Evolutionary conservation across 192 early-diverging fungal species (phyloP).

Genomic region (Linnemannia hyalina): DNA sequence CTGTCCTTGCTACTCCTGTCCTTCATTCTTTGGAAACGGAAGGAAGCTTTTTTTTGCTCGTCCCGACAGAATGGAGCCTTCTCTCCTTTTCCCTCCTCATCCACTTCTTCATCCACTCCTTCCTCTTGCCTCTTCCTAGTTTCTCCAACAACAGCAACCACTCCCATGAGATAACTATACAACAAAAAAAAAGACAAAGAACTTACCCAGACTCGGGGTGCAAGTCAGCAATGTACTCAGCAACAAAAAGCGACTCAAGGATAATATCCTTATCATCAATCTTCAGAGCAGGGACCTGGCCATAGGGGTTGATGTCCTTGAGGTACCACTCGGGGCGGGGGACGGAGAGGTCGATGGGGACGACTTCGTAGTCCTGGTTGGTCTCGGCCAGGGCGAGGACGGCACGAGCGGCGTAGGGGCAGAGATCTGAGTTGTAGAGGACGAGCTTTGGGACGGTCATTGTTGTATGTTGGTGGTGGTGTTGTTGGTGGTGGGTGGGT

Average conservation of each 20-base stretch:
- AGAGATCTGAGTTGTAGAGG: conserved; percentile 69
- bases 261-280: conserved; percentile 67
- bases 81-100: too few relatives aligned
- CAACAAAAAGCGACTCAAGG: conserved; percentile 75
- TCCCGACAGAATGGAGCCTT: too few relatives aligned
- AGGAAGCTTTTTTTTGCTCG: too few relatives aligned
- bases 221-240: conserved; percentile 75
- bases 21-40: too few relatives aligned
- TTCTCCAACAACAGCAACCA: too few relatives aligned
- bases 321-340: conserved; percentile 74
- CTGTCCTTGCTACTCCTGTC: too few relatives aligned
- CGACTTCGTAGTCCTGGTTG: conserved; percentile 62
- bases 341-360: conserved; percentile 75
- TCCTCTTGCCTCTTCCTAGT: too few relatives aligned
- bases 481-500: background rate
- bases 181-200: background rate
- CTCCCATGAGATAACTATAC: background rate
- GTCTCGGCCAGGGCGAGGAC: conserved; percentile 71
- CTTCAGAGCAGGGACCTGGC: conserved; percentile 75
- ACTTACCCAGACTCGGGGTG: conserved; percentile 68
- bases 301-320: conserved; percentile 75
- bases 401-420: conserved; percentile 81
- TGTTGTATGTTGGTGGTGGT: background rate
- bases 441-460: conserved; percentile 59
- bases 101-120: too few relatives aligned